Evolutionary conservation across 2,329 filamentous ascomycete genomes (phyloP), one percentile per base, ranked within the genome.

Genomic region (Mollisiaceae sp.): DNA sequence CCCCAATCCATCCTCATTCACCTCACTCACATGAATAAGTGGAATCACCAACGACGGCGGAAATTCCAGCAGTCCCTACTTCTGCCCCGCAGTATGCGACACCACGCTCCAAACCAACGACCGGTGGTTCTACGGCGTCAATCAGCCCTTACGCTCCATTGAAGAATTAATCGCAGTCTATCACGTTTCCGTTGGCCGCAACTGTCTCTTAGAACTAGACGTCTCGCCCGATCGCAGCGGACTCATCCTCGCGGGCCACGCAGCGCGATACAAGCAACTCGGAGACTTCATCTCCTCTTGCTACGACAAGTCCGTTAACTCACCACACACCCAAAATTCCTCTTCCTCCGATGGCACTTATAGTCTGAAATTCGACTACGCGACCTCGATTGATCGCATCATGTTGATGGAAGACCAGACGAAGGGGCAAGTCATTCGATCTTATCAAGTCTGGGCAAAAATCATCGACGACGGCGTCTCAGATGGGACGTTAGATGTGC

Each of bases 11-110:
- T 52, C 3, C 8, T 32, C 20, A 32, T 8, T 2, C 11, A 11
- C 15, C 11, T 27, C 4, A 52, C 47, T 52, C 11, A 52, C 47
- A 24, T 14, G 11, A 15, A 5, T 9, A 5, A 52, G 47, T 9
- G 47, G 47, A 24, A 52, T 52, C 47, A 27, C 47, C 47, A 52
- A 52, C 47, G 47, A 52, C 22, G 47, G 47, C 47, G 47, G 47
- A 2, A 52, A 52, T 18, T 24, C 47, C 14, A 15, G 20, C 5
- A 27, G 20, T 8, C 47, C 47, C 22, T 52, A 52, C 20, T 52
- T 52, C 47, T 4, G 47, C 47, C 47, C 47, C 47, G 20, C 47
- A 24, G 47, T 52, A 9, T 52, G 47, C 18, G 47, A 52, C 47
- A 52, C 47, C 20, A 52, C 47, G 9, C 47, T 52, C 24, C 47